Conservation (phyloP, 345 rosid genomes). For the Camelina sativa region DNA sequence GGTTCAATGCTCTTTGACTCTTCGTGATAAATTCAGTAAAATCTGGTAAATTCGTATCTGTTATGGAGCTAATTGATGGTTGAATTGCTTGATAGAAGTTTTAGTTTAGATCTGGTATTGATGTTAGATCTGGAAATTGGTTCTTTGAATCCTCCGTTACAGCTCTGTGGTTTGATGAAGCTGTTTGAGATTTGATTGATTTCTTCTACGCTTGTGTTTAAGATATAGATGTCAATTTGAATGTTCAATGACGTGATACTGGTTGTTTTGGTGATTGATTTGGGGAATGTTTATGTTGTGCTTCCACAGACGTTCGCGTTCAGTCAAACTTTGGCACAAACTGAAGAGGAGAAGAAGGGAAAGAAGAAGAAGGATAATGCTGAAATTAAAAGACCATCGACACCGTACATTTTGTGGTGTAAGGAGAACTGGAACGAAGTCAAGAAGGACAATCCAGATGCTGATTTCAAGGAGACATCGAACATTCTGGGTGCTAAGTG, state of each 20-base stretch:
- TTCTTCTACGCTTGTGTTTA: background rate
- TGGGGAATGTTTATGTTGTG: background rate
- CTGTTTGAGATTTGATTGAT: background rate
- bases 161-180: no score
- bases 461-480: constrained; percentile 84
- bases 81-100: background rate
- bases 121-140: background rate
- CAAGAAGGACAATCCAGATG: constrained; percentile 78
- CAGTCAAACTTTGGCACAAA: constrained; percentile 57
- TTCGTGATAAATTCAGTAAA: no score
- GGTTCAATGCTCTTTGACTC: no score
- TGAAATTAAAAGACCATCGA: constrained; percentile 76
- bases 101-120: background rate
- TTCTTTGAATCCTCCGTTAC: background rate
- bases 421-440: constrained; percentile 86
- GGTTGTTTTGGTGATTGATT: constrained; percentile 32
- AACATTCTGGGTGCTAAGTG: constrained; percentile 79
- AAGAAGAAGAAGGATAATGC: constrained; percentile 61
- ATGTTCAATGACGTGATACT: background rate
- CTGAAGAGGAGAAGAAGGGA: constrained; percentile 59
- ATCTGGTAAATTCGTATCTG: no score
- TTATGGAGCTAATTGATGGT: background rate
- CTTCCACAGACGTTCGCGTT: constrained; percentile 55
- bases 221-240: background rate
- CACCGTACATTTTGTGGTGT: constrained; percentile 85